These are phyloP conservation scores for Parmelia sp. DNA, from an alignment of 495 filamentous ascomycete species.

Conservation along the genomic window DNA sequence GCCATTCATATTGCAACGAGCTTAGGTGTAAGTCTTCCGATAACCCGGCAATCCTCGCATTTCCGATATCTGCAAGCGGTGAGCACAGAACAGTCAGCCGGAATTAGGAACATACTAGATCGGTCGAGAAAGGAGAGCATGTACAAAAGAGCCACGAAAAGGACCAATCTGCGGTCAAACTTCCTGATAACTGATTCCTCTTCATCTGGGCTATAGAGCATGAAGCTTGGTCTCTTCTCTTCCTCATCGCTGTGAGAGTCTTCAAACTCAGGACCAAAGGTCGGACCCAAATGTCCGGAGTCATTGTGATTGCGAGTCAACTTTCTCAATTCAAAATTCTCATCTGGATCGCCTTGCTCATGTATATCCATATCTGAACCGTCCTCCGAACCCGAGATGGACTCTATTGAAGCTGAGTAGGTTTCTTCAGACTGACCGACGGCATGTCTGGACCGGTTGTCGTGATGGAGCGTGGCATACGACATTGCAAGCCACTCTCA, in stretches of 20 bases:
- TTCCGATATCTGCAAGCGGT: constrained; percentile 59
- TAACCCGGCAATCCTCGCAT: constrained; percentile 70
- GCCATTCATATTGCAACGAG: constrained; percentile 58
- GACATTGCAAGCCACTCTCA: constrained; percentile 6
- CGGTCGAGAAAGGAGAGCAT: constrained; percentile 75
- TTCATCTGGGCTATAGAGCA: constrained; percentile 68
- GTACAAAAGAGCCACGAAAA: constrained; percentile 76
- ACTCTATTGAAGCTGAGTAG: constrained; percentile 1
- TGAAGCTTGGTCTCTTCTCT: constrained; percentile 29
- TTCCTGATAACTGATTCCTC: constrained; percentile 64
- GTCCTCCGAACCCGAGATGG: constrained; percentile 1
- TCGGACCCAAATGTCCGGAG: not conserved
- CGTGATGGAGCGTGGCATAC: constrained; percentile 10
- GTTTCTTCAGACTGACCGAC: not conserved
- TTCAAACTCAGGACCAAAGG: not conserved
- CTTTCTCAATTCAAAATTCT: constrained; percentile 11
- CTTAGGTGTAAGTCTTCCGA: constrained; percentile 54
- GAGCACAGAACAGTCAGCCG: constrained; percentile 8
- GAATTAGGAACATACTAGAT: constrained; percentile 50
- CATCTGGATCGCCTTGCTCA: constrained; percentile 4
- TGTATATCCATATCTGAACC: not conserved
- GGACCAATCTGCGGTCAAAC: constrained; percentile 68
- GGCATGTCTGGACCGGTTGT: constrained; percentile 4
- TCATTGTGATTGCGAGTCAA: constrained; percentile 4
- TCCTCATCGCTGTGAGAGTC: not conserved